Evolutionary conservation across 768 basidiomycete genomes (phyloP).

Genomic region (Cubamyces lactineus): DNA sequence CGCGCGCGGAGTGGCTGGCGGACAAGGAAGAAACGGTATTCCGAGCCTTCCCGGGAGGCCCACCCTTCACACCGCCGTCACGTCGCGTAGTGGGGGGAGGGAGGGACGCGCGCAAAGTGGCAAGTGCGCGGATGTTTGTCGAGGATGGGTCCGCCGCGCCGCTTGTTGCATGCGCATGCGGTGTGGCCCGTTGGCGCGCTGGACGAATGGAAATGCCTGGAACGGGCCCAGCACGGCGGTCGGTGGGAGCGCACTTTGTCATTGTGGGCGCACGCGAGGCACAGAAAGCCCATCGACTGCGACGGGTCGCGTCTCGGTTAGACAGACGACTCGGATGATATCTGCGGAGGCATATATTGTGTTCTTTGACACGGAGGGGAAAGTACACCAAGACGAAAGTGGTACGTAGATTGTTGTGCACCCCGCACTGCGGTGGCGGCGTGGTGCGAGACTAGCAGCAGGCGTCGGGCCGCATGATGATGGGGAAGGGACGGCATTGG

Average conservation of each 20-base stretch:
- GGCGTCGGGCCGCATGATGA: not conserved
- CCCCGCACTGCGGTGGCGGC: not conserved
- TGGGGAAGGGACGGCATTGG: not conserved
- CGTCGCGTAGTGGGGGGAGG: conserved; percentile 13
- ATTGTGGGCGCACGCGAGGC: not conserved
- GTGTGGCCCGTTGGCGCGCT: not conserved
- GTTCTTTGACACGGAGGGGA: not conserved
- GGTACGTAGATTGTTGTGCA: not conserved
- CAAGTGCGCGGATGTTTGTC: no score
- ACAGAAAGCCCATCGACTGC: no score
- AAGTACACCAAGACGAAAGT: conserved; percentile 1
- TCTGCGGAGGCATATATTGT: no score
- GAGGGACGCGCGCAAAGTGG: not conserved
- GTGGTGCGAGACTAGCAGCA: not conserved
- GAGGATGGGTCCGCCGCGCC: no score
- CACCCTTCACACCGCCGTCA: conserved; percentile 18
- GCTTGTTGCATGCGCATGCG: not conserved
- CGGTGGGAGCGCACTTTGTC: not conserved
- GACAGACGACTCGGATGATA: no score
- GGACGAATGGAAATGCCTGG: not conserved
- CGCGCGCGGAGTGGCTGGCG: not conserved
- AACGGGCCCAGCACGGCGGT: not conserved
- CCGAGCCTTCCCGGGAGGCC: not conserved
- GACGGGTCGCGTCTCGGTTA: no score
- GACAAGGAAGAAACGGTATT: conserved; percentile 2